These are phyloP conservation scores for Aquilaria agallochum DNA, from an alignment of 441 rosid genomes.

Conservation along the genomic window DNA sequence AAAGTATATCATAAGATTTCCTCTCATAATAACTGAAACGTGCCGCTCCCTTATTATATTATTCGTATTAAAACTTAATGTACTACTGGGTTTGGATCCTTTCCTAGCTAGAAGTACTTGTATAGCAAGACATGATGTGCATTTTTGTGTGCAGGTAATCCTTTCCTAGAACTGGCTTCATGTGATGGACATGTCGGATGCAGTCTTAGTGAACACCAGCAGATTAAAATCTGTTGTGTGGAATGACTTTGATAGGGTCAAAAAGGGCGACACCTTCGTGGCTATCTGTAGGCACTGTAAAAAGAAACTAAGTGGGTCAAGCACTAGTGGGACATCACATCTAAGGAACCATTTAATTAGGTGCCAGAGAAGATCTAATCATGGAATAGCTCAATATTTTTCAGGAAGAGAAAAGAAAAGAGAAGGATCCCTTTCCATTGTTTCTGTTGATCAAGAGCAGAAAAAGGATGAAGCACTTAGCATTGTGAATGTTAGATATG, in stretches of 20 bases:
- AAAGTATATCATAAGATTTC: neutral
- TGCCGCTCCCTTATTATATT: neutral
- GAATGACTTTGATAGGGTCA: constrained; percentile 76
- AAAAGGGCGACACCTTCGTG: constrained; percentile 51
- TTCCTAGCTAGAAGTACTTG: neutral
- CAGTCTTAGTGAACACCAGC: constrained; percentile 55
- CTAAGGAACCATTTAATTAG: constrained; percentile 69
- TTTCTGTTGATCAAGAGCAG: constrained; percentile 34
- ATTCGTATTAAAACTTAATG: neutral
- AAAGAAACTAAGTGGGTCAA: constrained; percentile 68
- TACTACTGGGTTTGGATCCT: neutral
- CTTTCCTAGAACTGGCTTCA: constrained; percentile 20
- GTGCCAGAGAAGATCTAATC: constrained; percentile 47
- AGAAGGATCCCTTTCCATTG: constrained; percentile 38
- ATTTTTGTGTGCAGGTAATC: constrained; percentile 16
- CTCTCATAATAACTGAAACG: neutral
- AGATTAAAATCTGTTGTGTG: constrained; percentile 73
- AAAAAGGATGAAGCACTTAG: constrained; percentile 40
- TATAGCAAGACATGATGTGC: neutral
- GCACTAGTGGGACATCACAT: constrained; percentile 77
- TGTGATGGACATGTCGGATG: constrained; percentile 64
- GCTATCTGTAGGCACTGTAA: constrained; percentile 79
- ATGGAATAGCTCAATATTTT: constrained; percentile 25
- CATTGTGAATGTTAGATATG: constrained; percentile 42
- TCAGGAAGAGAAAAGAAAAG: constrained; percentile 51